Percentiles rank a stretch among this genome's conserved stretches.
These are phyloP conservation scores for Phytophthora pistaciae DNA, from an alignment of 352 stramenopile genomes.

Conservation along the genomic window DNA sequence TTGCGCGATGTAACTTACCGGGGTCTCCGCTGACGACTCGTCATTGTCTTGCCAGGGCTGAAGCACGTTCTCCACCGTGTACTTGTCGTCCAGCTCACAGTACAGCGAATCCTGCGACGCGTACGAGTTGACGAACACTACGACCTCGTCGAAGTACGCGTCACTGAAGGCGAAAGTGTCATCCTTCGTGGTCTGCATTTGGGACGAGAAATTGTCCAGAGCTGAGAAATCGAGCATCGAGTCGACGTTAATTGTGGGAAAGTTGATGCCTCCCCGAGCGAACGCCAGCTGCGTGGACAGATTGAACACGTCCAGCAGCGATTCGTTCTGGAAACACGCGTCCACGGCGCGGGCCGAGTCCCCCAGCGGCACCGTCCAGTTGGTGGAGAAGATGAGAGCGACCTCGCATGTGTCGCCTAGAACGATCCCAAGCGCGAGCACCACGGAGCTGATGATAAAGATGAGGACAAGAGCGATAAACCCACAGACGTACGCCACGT, in stretches of 20 bases:
- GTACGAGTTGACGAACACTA: constrained; percentile 42
- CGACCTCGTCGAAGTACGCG: constrained; percentile 21
- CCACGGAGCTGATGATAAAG: constrained; percentile 58
- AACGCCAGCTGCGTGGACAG: constrained; percentile 59
- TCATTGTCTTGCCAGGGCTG: constrained; percentile 48
- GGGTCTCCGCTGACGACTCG: constrained; percentile 5
- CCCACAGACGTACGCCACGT: constrained; percentile 68
- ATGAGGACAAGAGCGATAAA: constrained; percentile 68
- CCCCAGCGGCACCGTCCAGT: constrained; percentile 66
- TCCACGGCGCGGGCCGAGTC: constrained; percentile 51
- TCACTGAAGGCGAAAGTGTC: constrained; percentile 40
- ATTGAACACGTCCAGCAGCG: constrained; percentile 64
- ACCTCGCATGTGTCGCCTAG: constrained; percentile 67
- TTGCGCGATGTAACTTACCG: constrained; percentile 12
- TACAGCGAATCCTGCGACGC: constrained; percentile 20
- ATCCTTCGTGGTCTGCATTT: constrained; percentile 32
- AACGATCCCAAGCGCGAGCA: constrained; percentile 62
- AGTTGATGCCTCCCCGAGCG: constrained; percentile 56
- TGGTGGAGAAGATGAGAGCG: constrained; percentile 45
- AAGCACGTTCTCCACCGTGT: constrained; percentile 39
- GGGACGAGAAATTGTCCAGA: constrained; percentile 44
- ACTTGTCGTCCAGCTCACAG: constrained; percentile 37
- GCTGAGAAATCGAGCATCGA: constrained; percentile 57
- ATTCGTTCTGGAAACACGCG: constrained; percentile 68
- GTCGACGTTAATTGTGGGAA: constrained; percentile 45